A percentile compares a stretch with the other conserved stretches of the same genome.
phyloP scores from a whole-genome alignment of 108 stramenopile genomes.

The Aurantiochytrium sp. region DNA sequence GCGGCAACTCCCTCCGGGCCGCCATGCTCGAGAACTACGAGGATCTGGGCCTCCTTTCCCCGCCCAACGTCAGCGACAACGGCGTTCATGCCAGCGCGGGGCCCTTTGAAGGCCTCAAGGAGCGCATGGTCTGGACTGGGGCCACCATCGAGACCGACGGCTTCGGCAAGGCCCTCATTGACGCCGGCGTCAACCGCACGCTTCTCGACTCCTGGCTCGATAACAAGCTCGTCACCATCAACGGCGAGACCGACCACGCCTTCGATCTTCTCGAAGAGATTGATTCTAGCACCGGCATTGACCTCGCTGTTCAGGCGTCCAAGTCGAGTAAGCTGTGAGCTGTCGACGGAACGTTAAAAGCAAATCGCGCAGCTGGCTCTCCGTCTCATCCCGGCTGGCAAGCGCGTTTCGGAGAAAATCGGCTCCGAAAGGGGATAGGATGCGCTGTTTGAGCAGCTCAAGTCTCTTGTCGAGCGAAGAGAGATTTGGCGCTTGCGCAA shows the following conservation, averaged over 20 bases:
- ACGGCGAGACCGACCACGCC: background rate
- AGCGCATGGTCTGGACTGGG: constrained; percentile 41
- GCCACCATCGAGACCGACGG: background rate
- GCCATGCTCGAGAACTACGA: background rate
- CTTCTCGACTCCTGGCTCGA: background rate
- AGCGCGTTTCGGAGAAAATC: too few species aligned
- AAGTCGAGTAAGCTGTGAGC: too few species aligned
- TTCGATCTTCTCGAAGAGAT: constrained; percentile 14
- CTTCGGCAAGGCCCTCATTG: constrained; percentile 14
- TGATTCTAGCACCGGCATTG: background rate
- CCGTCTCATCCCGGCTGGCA: too few species aligned
- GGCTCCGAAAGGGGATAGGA: too few species aligned
- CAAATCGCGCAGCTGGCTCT: too few species aligned
- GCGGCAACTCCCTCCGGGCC: background rate
- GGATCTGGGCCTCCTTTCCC: background rate
- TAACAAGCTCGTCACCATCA: background rate
- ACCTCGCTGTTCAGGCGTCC: background rate
- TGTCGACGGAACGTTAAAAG: too few species aligned
- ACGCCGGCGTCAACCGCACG: background rate
- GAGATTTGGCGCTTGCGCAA: too few species aligned
- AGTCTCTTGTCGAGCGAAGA: too few species aligned
- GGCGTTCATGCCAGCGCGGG: constrained; percentile 38
- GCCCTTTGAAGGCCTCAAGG: constrained; percentile 42
- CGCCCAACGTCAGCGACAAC: constrained; percentile 29
- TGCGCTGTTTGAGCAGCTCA: too few species aligned